Conservation (phyloP, 345 rosid genomes). For the Bruguiera sexangula region DNA sequence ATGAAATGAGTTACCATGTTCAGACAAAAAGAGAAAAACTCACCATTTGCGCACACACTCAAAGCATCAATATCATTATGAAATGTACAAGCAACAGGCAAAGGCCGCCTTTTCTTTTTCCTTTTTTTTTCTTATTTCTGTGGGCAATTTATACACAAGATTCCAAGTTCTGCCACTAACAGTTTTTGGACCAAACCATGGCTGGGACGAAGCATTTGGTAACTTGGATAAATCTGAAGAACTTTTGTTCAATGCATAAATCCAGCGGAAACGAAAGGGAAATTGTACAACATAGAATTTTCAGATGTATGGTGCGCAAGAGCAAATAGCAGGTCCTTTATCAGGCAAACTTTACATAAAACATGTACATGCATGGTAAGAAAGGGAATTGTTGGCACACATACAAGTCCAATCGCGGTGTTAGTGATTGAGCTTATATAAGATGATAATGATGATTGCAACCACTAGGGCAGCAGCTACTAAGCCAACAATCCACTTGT, state of each 20-base stretch:
- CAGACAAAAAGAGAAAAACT: too few relatives aligned
- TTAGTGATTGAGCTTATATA: slow-evolving; percentile 28
- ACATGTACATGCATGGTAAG: slow-evolving; percentile 11
- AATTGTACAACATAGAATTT: not conserved
- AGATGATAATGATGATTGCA: slow-evolving; percentile 27
- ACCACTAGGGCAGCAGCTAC: slow-evolving; percentile 28
- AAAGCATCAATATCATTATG: too few relatives aligned
- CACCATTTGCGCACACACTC: too few relatives aligned
- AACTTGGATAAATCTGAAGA: too few relatives aligned
- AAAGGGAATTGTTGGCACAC: slow-evolving; percentile 1
- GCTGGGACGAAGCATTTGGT: not conserved
- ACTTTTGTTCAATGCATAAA: not conserved
- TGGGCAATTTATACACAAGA: too few relatives aligned
- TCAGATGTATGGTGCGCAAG: not conserved
- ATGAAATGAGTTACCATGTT: too few relatives aligned
- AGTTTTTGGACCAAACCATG: too few relatives aligned
- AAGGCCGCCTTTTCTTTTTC: too few relatives aligned
- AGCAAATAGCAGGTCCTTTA: not conserved
- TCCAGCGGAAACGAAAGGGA: not conserved
- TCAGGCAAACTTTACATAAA: slow-evolving; percentile 15
- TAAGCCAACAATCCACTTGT: slow-evolving; percentile 33
- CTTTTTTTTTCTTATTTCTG: too few relatives aligned
- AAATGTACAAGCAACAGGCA: too few relatives aligned
- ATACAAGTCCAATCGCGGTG: slow-evolving; percentile 16
- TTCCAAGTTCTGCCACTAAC: too few relatives aligned